Conservation (phyloP, 1,284 basidiomycete genomes). For the Coniophora puteana region DNA sequence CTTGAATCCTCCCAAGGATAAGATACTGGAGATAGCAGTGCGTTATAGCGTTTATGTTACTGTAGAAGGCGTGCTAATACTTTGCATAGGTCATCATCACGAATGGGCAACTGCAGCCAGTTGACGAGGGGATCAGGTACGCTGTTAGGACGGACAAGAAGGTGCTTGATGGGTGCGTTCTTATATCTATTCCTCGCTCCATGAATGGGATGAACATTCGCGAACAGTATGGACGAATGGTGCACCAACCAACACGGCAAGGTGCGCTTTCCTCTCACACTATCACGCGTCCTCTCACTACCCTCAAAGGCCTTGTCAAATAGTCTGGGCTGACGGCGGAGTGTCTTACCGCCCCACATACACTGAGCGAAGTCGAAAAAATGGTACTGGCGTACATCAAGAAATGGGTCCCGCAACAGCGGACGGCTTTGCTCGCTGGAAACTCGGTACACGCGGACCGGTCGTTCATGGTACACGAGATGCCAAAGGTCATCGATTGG, state of each 20-base stretch:
- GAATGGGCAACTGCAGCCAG: constrained; percentile 68
- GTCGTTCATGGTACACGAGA: constrained; percentile 66
- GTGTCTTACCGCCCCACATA: constrained; percentile 60
- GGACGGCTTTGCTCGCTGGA: constrained; percentile 70
- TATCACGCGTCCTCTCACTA: background rate
- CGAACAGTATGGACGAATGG: constrained; percentile 72
- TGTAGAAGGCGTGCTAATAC: background rate
- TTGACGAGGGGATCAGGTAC: constrained; percentile 74
- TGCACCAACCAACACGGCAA: constrained; percentile 69
- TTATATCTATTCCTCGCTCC: background rate
- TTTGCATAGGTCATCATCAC: constrained; percentile 70
- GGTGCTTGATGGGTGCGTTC: constrained; percentile 56
- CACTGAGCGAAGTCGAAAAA: constrained; percentile 50
- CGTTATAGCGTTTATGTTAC: constrained; percentile 10
- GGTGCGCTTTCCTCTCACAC: constrained; percentile 41
- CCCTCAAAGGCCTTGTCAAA: constrained; percentile 2
- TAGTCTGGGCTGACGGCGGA: constrained; percentile 73
- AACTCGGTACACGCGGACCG: constrained; percentile 80
- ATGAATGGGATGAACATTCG: constrained; percentile 1
- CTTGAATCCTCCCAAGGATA: constrained; percentile 58
- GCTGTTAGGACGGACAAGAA: constrained; percentile 65
- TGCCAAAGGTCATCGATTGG: constrained; percentile 73
- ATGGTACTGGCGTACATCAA: constrained; percentile 67
- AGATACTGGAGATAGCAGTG: constrained; percentile 75
- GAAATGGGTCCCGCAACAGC: constrained; percentile 64